Evolutionary conservation across 768 basidiomycete genomes (phyloP), one percentile per base, ranked within the genome.

Genomic region (Pisolithus orientalis): DNA sequence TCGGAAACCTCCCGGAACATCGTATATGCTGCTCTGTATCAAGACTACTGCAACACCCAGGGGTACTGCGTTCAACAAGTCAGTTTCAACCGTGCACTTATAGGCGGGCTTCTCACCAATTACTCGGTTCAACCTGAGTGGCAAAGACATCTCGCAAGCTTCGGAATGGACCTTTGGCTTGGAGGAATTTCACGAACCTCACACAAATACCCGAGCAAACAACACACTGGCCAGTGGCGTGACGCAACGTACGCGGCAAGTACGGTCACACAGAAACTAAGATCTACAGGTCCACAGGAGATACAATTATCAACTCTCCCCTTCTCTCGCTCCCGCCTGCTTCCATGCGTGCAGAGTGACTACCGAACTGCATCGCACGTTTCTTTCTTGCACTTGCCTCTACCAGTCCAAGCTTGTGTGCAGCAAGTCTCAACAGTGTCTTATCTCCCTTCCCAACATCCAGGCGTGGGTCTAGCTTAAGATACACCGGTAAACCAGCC

Each of bases 311-410:
- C 13, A 65, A 62, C 63, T 83, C 80, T 2, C 86, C 87, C 37
- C 77, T 76, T 53, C 59, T 68, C 49, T 74, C 70, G 16, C 67
- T 70, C 44, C 80, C 79, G 3, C 81, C 84, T 16, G 62, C 66
- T 53, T 85, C 83, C 90, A 93, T 91, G 53, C 89, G 73, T 16
- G 90, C 90, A 29, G 90, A 88, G 68, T 84, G 83, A 61, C 81
- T 89, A 16, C 95, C 95, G 71, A 99, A 99, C 62, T 98, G 96
- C 89, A 97, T 96, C 13, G 96, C 96, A 53, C 89, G 68, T 71
- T 99, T 99, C 66, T 87, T 93, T 56, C 90, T 74, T 49, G 59
- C 53, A 55, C 87, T 87, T 5, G 91, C 90, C 56, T 84, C 80
- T 2, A 78, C 67, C 40, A 97, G 72, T 0, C 94, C 94, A n/a